Base-by-base conservation (phyloP, 2,329 filamentous ascomycete species). In the Arthrobotrys sphaeroides region DNA sequence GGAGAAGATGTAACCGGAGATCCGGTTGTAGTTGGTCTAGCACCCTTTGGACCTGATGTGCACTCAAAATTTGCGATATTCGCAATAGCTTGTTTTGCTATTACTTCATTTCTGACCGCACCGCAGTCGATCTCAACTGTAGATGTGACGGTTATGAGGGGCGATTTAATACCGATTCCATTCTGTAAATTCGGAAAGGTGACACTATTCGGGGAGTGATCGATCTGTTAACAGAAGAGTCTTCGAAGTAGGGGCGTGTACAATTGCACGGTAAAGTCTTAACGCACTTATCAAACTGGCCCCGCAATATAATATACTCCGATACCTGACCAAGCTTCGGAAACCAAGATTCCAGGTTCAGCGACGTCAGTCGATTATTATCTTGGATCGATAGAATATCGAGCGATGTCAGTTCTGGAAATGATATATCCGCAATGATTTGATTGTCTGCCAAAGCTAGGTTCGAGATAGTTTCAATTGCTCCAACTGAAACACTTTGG, bases 391-490 rank as follows among this genome's bases (percentile, higher is more conserved):
- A 20, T 6, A 70, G 12, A 7, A 49, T 33, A 12, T 38, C 66
- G 12, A 70, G 22, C 13, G 45, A 45, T 9, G 9, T 20, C 16
- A 62, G 31, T 5, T 43, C 12, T 3, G 18, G 22, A 26, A 70
- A 70, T 9, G 13, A 64, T 20, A 70, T n/a, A 16, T 55, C 22
- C 2, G 57, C 13, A 13, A 70, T 55, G 2, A 57, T 9, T 3
- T 55, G 55, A 16, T 70, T 70, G 7, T 70, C 62, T 3, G 66
- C 66, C 18, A 70, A 53, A 0, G 66, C 66, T 7, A 70, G 13
- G 12, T 70, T 33, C 16, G 57, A 43, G 3, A 70, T 45, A 1
- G 16, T 57, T 28, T 42, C 36, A 3, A 62, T 12, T 20, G 40
- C 31, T 7, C 33, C 43, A 18, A 47, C 36, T 16, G 66, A 70